Evolutionary conservation across 768 basidiomycete genomes (phyloP).

Genomic region (Mrakia hoshinonis): DNA sequence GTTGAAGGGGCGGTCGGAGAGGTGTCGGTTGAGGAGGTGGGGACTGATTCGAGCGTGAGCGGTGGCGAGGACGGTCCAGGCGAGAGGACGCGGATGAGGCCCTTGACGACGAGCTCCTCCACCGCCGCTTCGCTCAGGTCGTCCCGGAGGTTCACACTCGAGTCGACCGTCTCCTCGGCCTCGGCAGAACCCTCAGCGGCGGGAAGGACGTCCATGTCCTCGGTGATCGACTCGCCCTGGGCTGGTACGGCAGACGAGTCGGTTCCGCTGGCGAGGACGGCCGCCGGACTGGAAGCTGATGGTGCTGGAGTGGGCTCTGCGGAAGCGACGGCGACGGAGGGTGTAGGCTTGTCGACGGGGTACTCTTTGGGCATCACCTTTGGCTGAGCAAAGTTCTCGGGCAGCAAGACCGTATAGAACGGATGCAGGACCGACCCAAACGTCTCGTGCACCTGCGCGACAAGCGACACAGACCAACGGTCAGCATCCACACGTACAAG

Average conservation of each 20-base stretch:
- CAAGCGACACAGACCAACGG: no score
- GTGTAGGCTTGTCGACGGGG: neutral
- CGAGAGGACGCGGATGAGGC: neutral
- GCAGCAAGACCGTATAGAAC: slow-evolving; percentile 27
- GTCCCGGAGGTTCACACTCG: neutral
- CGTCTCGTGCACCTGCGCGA: slow-evolving; percentile 25
- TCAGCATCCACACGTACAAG: neutral
- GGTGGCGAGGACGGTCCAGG: neutral
- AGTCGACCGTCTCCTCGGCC: neutral
- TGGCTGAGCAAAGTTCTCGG: slow-evolving; percentile 22
- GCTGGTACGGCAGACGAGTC: no score
- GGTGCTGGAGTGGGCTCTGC: neutral
- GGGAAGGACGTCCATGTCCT: no score
- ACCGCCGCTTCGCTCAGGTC: neutral
- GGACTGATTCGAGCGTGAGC: neutral
- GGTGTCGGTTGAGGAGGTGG: neutral
- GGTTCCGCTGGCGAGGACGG: neutral
- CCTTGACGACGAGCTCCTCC: neutral
- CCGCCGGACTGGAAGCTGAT: neutral
- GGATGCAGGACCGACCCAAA: slow-evolving; percentile 24
- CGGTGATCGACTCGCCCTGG: no score
- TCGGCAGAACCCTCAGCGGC: neutral
- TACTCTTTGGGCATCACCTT: neutral
- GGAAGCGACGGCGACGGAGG: neutral
- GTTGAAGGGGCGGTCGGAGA: neutral